Percentiles rank a stretch among this genome's conserved stretches.
These are phyloP conservation scores for Beauveria sp. DNA, from an alignment of 2,329 filamentous ascomycete genomes.

Conservation along the genomic window DNA sequence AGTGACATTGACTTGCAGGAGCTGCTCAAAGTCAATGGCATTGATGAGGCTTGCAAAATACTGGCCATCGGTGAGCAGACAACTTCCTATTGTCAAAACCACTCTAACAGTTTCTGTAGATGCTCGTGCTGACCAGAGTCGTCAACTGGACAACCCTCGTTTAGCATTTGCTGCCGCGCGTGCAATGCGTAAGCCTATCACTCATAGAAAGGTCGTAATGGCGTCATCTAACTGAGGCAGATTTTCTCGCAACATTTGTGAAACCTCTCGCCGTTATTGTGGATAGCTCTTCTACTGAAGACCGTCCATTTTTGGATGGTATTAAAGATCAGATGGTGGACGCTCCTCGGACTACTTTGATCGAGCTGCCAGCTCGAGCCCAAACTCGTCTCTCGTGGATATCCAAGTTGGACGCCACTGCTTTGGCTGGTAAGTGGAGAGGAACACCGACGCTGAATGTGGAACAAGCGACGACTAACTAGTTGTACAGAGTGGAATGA, in stretches of 20 bases:
- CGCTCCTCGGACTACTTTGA: conserved; percentile 49
- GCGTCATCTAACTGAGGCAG: conserved; percentile 24
- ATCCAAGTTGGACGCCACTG: conserved; percentile 64
- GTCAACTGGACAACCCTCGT: conserved; percentile 61
- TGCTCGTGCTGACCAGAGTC: conserved; percentile 67
- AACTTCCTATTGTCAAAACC: neutral
- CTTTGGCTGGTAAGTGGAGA: conserved; percentile 50
- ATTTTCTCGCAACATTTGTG: conserved; percentile 65
- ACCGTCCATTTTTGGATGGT: conserved; percentile 57
- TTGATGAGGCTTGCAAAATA: conserved; percentile 63
- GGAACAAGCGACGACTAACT: conserved; percentile 10
- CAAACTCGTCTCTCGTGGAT: conserved; percentile 67
- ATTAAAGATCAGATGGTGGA: conserved; percentile 47
- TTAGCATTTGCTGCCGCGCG: conserved; percentile 57
- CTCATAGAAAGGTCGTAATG: conserved; percentile 2
- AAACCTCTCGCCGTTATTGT: conserved; percentile 70
- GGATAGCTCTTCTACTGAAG: conserved; percentile 60
- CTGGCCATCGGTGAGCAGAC: conserved; percentile 41
- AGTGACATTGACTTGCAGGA: conserved; percentile 62
- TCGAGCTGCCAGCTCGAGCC: conserved; percentile 63
- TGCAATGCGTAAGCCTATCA: conserved; percentile 48
- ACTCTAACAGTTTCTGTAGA: conserved; percentile 38
- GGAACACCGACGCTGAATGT: conserved; percentile 15
- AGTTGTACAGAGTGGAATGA: conserved; percentile 61
- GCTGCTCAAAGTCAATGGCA: conserved; percentile 69